Evolutionary conservation across 768 basidiomycete species (phyloP), one percentile per base, ranked within the genome.

Genomic region (Paxillus ammoniavirescens): DNA sequence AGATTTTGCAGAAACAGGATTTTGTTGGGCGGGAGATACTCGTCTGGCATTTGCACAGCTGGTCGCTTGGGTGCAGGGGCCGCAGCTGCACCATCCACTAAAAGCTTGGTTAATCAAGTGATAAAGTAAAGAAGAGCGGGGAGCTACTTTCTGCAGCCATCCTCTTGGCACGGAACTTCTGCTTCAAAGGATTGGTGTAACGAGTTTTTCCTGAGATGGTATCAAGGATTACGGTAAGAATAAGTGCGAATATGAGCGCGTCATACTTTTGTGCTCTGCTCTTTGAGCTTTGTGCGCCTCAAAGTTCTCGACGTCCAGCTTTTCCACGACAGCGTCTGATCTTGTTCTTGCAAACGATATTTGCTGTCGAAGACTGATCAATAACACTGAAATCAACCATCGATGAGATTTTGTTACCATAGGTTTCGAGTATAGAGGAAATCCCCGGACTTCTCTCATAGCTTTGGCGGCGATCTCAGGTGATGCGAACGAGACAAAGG

Each of bases 21-120:
- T 71, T 95, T 94, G 87, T 99, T 99, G 37, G 97, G 96, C 2
- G 97, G 97, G 7, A 99, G 83, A 71, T 98, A 98, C 71, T 99
- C 97, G 86, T 99, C 97, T 38, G 96, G 95, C 93, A 98, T 97
- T 69, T 95, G 92, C 55, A 97, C 89, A 60, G 86, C 84, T 21
- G 90, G 90, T 41, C 90, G 82, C 72, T 86, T 91, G 17, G 89
- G 72, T 30, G 81, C 82, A 9, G 90, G 83, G 5, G 77, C 73
- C 7, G 87, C 77, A 4, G 82, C 74, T 26, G 78, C 82, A 23
- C 89, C 89, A 44, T 89, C 89, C 68, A 86, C 89, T 88, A 57
- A 36, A 30, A 49, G 4, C 37, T 26, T 58, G n/a, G 14, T 57
- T 17, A 45, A 33, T 46, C 42, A 55, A 43, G 17, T 8, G 36